These are phyloP conservation scores for Dujonia santamariae DNA, from an alignment of 1,139 yeast species.

Conservation along the genomic window DNA sequence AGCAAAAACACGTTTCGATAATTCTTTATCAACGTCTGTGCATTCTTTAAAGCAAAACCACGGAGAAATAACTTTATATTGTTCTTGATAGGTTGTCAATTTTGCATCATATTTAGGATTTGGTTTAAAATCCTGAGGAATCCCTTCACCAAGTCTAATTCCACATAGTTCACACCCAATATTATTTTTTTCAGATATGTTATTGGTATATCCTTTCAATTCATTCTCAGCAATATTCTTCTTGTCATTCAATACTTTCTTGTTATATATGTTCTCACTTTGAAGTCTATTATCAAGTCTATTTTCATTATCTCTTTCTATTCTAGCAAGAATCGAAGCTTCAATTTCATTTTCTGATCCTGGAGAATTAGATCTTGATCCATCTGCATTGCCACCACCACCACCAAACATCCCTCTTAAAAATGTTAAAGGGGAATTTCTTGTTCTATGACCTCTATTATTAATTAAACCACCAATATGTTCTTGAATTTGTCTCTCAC, in stretches of 20 bases:
- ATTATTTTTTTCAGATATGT: constrained; percentile 24
- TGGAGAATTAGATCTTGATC: neutral
- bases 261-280: constrained; percentile 30
- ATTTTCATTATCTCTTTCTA: constrained; percentile 40
- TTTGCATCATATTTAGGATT: constrained; percentile 27
- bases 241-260: constrained; percentile 28
- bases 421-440: constrained; percentile 7
- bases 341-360: constrained; percentile 20
- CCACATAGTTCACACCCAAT: constrained; percentile 72
- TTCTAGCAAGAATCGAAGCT: constrained; percentile 36
- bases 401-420: constrained; percentile 3
- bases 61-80: constrained; percentile 52
- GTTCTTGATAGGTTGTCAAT: constrained; percentile 23
- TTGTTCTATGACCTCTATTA: constrained; percentile 5
- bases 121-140: constrained; percentile 49
- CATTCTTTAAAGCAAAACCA: constrained; percentile 55
- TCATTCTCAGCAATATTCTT: constrained; percentile 22
- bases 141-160: constrained; percentile 65
- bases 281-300: constrained; percentile 32
- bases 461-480: constrained; percentile 2
- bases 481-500: constrained; percentile 1
- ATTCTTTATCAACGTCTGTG: constrained; percentile 53
- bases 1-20: constrained; percentile 67
- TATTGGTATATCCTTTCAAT: constrained; percentile 34
- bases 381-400: neutral